Evolutionary conservation across 208 protist species (phyloP).

Genomic region (Crithidia mellificae): DNA sequence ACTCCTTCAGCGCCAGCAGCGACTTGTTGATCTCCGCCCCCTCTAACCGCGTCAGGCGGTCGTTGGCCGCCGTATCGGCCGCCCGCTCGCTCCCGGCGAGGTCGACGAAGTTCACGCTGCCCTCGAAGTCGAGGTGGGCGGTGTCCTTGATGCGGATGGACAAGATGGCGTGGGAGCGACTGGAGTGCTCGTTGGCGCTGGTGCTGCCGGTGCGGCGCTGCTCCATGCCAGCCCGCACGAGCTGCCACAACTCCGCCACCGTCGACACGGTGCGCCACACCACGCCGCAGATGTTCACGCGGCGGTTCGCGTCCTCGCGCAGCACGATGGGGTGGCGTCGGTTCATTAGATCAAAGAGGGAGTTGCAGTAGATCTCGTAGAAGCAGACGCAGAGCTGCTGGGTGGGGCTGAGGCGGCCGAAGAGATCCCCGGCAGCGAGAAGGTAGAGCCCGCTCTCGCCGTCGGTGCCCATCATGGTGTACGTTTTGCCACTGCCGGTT

Average conservation of each 20-base stretch:
- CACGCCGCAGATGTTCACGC: slow-evolving; percentile 95
- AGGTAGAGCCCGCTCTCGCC: slow-evolving; percentile 93
- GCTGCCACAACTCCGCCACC: slow-evolving; percentile 87
- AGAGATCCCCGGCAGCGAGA: slow-evolving; percentile 95
- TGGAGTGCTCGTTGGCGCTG: slow-evolving; percentile 92
- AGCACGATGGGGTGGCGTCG: slow-evolving; percentile 91
- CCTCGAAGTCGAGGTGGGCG: slow-evolving; percentile 45
- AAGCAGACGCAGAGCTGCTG: slow-evolving; percentile 87
- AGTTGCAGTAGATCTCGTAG: slow-evolving; percentile 97
- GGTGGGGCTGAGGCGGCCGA: slow-evolving; percentile 63
- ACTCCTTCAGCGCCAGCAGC: slow-evolving; percentile 98
- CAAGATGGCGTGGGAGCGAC: slow-evolving; percentile 92
- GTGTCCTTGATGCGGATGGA: slow-evolving; percentile 79
- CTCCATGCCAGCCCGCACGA: slow-evolving; percentile 90
- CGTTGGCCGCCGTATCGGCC: slow-evolving; percentile 94
- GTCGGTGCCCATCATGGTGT: slow-evolving; percentile 92
- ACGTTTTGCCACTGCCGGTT: slow-evolving; percentile 95
- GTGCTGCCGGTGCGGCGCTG: slow-evolving; percentile 90
- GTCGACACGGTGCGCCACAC: slow-evolving; percentile 83
- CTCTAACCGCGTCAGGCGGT: slow-evolving; percentile 96
- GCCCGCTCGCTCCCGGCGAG: slow-evolving; percentile 98
- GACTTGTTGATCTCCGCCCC: slow-evolving; percentile 99
- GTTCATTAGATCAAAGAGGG: slow-evolving; percentile 97
- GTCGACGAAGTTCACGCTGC: slow-evolving; percentile 99
- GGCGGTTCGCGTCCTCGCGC: slow-evolving; percentile 93